Percentiles rank a stretch among this genome's conserved stretches.
phyloP scores from a whole-genome alignment of 257 asterid genomes.

The Gardenia jasminoides region DNA sequence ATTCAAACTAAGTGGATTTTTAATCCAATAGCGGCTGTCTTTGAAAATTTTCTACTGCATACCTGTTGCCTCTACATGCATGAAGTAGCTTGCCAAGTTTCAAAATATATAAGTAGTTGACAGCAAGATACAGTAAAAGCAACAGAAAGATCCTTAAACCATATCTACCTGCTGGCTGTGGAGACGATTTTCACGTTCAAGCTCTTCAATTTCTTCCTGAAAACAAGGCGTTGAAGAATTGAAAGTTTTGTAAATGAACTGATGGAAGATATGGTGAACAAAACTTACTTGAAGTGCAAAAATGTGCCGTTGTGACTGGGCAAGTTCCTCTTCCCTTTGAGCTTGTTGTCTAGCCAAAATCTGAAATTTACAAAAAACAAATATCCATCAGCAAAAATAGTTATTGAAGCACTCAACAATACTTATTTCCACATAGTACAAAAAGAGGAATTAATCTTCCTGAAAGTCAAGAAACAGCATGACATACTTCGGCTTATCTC shows the following conservation, averaged over 20 bases:
- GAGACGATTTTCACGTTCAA: slow-evolving; percentile 95
- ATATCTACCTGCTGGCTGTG: slow-evolving; percentile 85
- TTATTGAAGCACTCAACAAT: background rate
- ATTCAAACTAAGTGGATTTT: background rate
- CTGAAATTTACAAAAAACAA: slow-evolving; percentile 45
- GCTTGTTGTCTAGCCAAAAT: slow-evolving; percentile 99
- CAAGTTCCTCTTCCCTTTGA: slow-evolving; percentile 98
- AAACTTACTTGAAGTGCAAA: slow-evolving; percentile 71
- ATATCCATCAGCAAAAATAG: slow-evolving; percentile 6
- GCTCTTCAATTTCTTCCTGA: slow-evolving; percentile 99
- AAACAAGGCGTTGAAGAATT: slow-evolving; percentile 26
- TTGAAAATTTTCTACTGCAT: background rate
- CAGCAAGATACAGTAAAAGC: background rate
- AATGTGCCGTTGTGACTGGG: slow-evolving; percentile 95
- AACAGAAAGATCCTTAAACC: background rate
- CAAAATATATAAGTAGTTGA: background rate
- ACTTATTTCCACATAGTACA: background rate
- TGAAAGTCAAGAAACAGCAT: background rate
- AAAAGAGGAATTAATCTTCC: background rate
- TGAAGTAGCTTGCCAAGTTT: background rate
- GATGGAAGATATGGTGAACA: background rate
- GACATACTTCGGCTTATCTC: background rate
- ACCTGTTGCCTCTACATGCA: background rate
- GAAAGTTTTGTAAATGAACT: background rate
- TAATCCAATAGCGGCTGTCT: background rate